Base-by-base conservation (phyloP, 1,284 basidiomycete species). In the Cryptococcus sp. region DNA sequence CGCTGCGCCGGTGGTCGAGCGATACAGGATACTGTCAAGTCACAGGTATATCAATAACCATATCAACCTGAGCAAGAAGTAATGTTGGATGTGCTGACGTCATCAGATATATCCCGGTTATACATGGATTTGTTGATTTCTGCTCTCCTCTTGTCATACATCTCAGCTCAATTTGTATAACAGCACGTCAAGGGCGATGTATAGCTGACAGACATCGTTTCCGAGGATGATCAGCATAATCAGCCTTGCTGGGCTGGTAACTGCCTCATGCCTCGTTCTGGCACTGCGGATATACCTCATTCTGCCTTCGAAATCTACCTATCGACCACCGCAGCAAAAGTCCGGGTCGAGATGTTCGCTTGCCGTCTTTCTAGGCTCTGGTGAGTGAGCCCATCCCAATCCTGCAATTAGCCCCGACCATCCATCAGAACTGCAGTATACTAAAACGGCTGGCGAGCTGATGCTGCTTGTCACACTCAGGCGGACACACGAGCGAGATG, bases 401-500 rank as follows among this genome's bases (percentile, higher is more conserved):
- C 19, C 20, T 20, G 19, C 26, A 13, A 8, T 6, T 38, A 34
- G 10, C 26, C 10, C 10, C 26, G 29, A 10, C 8, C 29, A 34
- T 3, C n/a, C 16, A 20, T 25, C 4, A 8, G 25, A 23, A n/a
- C n/a, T 11, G 20, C 4, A 26, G 39, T 23, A 38, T 19, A 26
- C n/a, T 10, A 34, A 4, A 26, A 46, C 49, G 8, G 8, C 8
- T 34, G 8, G 29, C 29, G 8, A 10, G 29, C 29, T 34, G 29
- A 34, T 34, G 13, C 29, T 5, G 8, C 2, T 57, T 23, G 55
- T 16, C 3, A 7, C 19, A 26, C 40, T 55, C 16, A 94, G 95
- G 96, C 29, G 96, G 96, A 0, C 96, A 99, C 78, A 97, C 94
- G 6, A 87, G 85, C 62, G 96, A 99, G 81, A 88, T 89, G 59